Percentiles rank a stretch among this genome's conserved stretches.
Evolutionary conservation across 805 yeast species (phyloP).

Genomic region (Candida manassasensis): DNA sequence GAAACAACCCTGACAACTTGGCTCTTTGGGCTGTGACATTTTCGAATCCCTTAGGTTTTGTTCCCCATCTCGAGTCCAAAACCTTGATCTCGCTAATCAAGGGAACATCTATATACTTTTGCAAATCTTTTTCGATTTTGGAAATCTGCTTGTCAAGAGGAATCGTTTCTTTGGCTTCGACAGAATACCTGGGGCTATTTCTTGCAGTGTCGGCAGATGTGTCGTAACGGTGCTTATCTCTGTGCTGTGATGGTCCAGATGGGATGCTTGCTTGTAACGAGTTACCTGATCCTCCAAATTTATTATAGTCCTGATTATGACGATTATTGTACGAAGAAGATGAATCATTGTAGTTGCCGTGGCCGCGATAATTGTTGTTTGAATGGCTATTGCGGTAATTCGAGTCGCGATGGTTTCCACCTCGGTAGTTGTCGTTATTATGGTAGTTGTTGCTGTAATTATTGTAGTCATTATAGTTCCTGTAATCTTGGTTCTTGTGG

Average conservation of each 20-base stretch:
- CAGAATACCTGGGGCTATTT: slow-evolving; percentile 3
- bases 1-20: slow-evolving; percentile 73
- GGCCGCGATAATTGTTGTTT: too few relatives aligned
- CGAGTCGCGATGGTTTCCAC: slow-evolving; percentile 13
- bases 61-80: slow-evolving; percentile 61
- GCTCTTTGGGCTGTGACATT: slow-evolving; percentile 71
- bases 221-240: slow-evolving; percentile 6
- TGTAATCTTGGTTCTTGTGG: neutral
- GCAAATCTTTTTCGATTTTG: slow-evolving; percentile 21
- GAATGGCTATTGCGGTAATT: too few relatives aligned
- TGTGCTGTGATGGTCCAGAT: slow-evolving; percentile 5
- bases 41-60: slow-evolving; percentile 68
- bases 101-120: slow-evolving; percentile 33
- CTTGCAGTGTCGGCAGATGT: slow-evolving; percentile 1
- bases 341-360: too few relatives aligned
- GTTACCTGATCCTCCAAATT: neutral
- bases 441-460: neutral
- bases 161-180: neutral
- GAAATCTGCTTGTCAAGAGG: slow-evolving; percentile 16
- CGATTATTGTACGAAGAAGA: too few relatives aligned
- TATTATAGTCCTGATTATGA: slow-evolving; percentile 5
- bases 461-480: slow-evolving; percentile 5
- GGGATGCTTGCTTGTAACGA: slow-evolving; percentile 9
- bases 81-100: slow-evolving; percentile 52
- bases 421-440: slow-evolving; percentile 2